Evolutionary conservation across 768 basidiomycete genomes (phyloP).

Genomic region (Pleurotus platypus): DNA sequence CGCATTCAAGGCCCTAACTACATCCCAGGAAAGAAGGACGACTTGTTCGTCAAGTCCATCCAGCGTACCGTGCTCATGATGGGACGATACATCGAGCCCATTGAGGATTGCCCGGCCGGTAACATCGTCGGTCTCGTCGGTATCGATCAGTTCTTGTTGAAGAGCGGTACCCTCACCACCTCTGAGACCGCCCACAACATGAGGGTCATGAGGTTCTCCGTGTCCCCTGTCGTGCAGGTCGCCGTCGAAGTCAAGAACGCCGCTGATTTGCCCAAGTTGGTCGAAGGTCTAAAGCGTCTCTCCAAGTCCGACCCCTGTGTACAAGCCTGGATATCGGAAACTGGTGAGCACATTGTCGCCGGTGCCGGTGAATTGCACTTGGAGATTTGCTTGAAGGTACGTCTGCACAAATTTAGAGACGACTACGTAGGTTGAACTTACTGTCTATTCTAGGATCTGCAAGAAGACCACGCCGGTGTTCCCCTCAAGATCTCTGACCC

Average conservation of each 20-base stretch:
- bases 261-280: conserved; percentile 97
- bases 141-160: conserved; percentile 99
- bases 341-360: conserved; percentile 97
- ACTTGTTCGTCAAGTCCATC: conserved; percentile 95
- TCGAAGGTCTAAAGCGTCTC: conserved; percentile 99
- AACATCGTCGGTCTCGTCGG: conserved; percentile 99
- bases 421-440: conserved; percentile 8
- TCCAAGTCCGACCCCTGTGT: conserved; percentile 99
- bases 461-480: conserved; percentile 99
- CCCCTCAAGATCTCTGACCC: conserved; percentile 98
- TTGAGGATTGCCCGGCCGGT: conserved; percentile 98
- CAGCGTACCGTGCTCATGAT: conserved; percentile 99
- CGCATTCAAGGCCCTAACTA: conserved; percentile 99
- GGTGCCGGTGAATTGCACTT: conserved; percentile 99
- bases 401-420: neutral
- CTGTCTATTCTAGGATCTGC: conserved; percentile 67
- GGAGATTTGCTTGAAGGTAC: conserved; percentile 98
- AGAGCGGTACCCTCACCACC: conserved; percentile 96
- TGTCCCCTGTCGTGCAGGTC: conserved; percentile 98
- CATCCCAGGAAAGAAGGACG: conserved; percentile 97
- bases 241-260: conserved; percentile 99
- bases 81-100: conserved; percentile 98
- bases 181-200: conserved; percentile 99
- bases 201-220: conserved; percentile 99
- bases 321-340: conserved; percentile 88